Conservation (phyloP, 257 asterid species). For the Solanum appendiculatum region DNA sequence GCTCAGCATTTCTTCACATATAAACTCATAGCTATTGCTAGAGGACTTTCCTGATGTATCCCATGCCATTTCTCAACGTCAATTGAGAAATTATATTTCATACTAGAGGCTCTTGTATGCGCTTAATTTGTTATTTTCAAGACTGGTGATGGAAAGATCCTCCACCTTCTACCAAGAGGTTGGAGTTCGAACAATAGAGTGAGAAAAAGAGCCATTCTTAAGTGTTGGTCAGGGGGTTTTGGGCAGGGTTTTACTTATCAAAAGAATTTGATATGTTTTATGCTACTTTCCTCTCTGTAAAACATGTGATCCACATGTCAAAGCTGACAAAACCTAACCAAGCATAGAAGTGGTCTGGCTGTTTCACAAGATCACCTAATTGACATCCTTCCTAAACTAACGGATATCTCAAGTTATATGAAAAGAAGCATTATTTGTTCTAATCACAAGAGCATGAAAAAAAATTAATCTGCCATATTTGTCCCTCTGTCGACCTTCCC, state of each 20-base stretch:
- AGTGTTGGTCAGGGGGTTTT: neutral
- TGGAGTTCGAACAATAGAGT: neutral
- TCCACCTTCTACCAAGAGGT: neutral
- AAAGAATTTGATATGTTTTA: neutral
- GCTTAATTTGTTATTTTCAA: neutral
- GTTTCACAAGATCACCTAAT: neutral
- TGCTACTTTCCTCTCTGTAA: neutral
- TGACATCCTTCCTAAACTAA: neutral
- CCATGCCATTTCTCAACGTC: neutral
- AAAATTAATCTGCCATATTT: neutral
- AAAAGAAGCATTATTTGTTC: neutral
- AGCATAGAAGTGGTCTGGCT: neutral
- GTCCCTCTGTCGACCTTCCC: neutral
- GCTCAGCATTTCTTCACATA: neutral
- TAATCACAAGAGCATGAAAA: neutral
- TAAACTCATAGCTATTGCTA: neutral
- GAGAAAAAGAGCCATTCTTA: neutral
- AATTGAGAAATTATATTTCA: neutral
- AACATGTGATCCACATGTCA: neutral
- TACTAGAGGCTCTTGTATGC: neutral
- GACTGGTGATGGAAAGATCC: neutral
- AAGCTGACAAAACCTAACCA: neutral
- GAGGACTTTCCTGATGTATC: neutral
- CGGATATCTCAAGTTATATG: neutral
- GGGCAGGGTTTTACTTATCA: neutral